Percentiles rank a stretch among this genome's conserved stretches.
Evolutionary conservation across 192 early-diverging fungal species (phyloP).

Genomic region (Coemansia sp.): DNA sequence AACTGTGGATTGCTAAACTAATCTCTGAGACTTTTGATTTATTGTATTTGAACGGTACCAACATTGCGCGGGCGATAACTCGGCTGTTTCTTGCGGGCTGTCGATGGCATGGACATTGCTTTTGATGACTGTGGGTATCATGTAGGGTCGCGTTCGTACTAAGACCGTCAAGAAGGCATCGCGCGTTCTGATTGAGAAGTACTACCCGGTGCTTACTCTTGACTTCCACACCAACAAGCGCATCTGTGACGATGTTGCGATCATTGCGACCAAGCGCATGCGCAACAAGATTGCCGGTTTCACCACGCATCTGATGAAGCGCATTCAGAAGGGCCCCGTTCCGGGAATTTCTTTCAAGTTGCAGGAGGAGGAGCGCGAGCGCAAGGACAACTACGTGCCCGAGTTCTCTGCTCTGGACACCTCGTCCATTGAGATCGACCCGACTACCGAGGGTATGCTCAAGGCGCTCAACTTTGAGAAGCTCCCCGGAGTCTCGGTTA

Average conservation of each 20-base stretch:
- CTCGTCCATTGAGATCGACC: constrained; percentile 90
- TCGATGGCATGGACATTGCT: background rate
- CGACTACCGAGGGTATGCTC: constrained; percentile 92
- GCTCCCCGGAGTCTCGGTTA: constrained; percentile 78
- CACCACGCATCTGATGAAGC: constrained; percentile 99
- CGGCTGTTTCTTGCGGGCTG: background rate
- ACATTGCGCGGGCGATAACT: background rate
- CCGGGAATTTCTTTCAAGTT: constrained; percentile 99
- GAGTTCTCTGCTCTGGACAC: constrained; percentile 95
- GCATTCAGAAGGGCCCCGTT: constrained; percentile 97
- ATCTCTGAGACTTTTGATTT: background rate
- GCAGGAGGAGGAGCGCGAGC: constrained; percentile 99
- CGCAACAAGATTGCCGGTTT: constrained; percentile 99
- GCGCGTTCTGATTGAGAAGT: constrained; percentile 99
- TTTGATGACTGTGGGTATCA: background rate
- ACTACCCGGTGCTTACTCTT: constrained; percentile 97
- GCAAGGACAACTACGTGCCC: constrained; percentile 99
- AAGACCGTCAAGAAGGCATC: constrained; percentile 99
- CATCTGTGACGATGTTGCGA: constrained; percentile 95
- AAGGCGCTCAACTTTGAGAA: constrained; percentile 96
- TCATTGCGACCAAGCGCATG: constrained; percentile 97
- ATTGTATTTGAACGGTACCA: background rate
- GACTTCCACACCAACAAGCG: constrained; percentile 99
- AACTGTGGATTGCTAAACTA: background rate
- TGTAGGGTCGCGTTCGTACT: constrained; percentile 93